A percentile compares a stretch with the other conserved stretches of the same genome.
Evolutionary conservation across 1,139 yeast genomes (phyloP).

Genomic region (Blastobotrys petasosporus): DNA sequence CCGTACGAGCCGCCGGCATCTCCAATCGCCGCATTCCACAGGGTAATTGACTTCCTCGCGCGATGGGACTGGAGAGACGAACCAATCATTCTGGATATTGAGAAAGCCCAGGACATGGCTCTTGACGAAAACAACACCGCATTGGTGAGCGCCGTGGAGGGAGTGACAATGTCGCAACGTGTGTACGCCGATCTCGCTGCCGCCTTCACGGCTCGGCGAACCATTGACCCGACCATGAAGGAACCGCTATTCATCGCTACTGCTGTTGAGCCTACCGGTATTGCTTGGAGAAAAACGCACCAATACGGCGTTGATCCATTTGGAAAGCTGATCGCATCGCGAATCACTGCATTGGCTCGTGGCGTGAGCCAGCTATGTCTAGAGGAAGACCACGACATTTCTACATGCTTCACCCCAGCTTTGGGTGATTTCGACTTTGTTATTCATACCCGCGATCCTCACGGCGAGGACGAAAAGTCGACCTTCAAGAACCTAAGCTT

Average conservation of each 20-base stretch:
- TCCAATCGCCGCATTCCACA: conserved; percentile 72
- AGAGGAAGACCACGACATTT: conserved; percentile 33
- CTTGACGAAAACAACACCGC: conserved; percentile 28
- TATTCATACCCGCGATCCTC: conserved; percentile 48
- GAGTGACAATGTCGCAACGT: conserved; percentile 59
- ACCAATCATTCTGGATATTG: conserved; percentile 71
- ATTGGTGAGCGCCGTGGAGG: conserved; percentile 28
- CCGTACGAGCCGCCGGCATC: conserved; percentile 79
- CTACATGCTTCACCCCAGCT: conserved; percentile 62
- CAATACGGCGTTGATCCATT: conserved; percentile 54
- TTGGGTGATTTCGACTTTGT: conserved; percentile 78
- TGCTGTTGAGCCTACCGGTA: conserved; percentile 76
- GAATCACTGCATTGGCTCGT: conserved; percentile 81
- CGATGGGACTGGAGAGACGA: conserved; percentile 94
- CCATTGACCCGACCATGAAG: conserved; percentile 74
- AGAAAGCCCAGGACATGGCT: conserved; percentile 42
- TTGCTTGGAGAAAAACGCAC: conserved; percentile 63
- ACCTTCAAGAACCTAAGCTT: conserved; percentile 57
- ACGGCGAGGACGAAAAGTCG: conserved; percentile 25
- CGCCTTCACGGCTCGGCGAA: conserved; percentile 61
- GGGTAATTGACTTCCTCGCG: conserved; percentile 64
- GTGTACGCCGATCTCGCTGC: conserved; percentile 57
- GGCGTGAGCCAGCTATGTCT: conserved; percentile 58
- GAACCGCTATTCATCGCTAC: conserved; percentile 80
- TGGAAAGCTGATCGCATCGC: conserved; percentile 55